Conservation (phyloP, 2,329 filamentous ascomycete genomes). For the Stemphylium beticola region DNA sequence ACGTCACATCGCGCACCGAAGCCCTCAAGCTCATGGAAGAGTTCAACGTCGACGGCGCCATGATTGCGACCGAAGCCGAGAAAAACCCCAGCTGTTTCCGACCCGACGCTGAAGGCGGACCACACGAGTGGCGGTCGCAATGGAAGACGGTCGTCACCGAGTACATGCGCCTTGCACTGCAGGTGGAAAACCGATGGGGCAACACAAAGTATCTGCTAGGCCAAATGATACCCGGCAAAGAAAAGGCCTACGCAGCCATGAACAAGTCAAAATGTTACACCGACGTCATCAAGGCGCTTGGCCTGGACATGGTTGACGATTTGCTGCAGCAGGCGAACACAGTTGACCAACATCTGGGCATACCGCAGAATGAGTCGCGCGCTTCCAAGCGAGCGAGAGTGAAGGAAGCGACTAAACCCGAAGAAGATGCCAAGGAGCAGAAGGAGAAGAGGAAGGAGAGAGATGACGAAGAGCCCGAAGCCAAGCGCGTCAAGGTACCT, state of each 20-base stretch:
- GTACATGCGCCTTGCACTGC: slow-evolving; percentile 75
- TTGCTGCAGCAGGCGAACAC: slow-evolving; percentile 68
- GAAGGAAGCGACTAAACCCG: slow-evolving; percentile 27
- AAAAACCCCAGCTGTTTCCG: slow-evolving; percentile 90
- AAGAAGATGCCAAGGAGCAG: slow-evolving; percentile 18
- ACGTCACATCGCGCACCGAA: slow-evolving; percentile 78
- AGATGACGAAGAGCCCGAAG: slow-evolving; percentile 22
- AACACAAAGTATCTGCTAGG: slow-evolving; percentile 93
- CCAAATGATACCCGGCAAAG: slow-evolving; percentile 85
- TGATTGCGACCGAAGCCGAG: slow-evolving; percentile 96
- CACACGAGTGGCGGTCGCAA: slow-evolving; percentile 56
- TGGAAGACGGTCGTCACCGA: slow-evolving; percentile 80
- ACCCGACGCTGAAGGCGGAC: slow-evolving; percentile 69
- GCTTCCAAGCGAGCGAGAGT: slow-evolving; percentile 54
- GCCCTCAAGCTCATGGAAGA: slow-evolving; percentile 74
- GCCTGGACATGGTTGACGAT: slow-evolving; percentile 67
- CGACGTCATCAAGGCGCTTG: slow-evolving; percentile 70
- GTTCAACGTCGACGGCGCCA: slow-evolving; percentile 88
- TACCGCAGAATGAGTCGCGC: slow-evolving; percentile 60
- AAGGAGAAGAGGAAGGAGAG: slow-evolving; percentile 27
- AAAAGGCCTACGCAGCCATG: slow-evolving; percentile 66
- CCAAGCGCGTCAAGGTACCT: slow-evolving; percentile 38
- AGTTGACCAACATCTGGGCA: slow-evolving; percentile 68
- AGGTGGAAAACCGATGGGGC: slow-evolving; percentile 82
- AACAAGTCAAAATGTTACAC: slow-evolving; percentile 73